Base-by-base conservation (phyloP, 352 stramenopile species). In the Phytophthora fragariae region DNA sequence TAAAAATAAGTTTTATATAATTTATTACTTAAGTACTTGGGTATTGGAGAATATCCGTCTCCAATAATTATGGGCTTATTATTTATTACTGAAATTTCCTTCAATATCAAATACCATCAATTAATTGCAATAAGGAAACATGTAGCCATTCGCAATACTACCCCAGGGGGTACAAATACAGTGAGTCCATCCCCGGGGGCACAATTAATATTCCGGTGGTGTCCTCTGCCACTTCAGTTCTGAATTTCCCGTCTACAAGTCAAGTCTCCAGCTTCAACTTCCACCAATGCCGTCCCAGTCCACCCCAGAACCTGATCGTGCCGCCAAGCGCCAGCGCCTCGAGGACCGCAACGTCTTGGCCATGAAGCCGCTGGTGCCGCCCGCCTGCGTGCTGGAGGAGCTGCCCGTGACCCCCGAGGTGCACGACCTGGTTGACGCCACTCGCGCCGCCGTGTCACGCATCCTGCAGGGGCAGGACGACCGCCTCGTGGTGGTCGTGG, bases 401-500 rank as follows among this genome's bases (percentile, higher is more conserved):
- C 73, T 95, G 27, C 88, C 86, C 1, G 84, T 92, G 11, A 95
- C 84, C 5, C 77, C 82, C 7, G 68, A 85, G 19, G 88, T 94
- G 41, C 84, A 92, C 68, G 79, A 91, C 29, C 90, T 90, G 5
- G 83, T 93, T 53, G 78, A 86, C 37, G 65, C 58, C 31, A 84
- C 84, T 19, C 83, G 85, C 31, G 63, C 83, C 31, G 76, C 75
- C 46, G 79, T 95, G 5, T 86, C 84, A 14, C 70, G 82, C 64
- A 81, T 92, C 21, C 72, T 94, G 65, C 86, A 91, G 68, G 81
- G 82, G 57, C 55, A 83, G 19, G 85, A 94, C 68, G 87, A 94
- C 75, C 85, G 87, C 29, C 72, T 94, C 5, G 85, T 94, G 29
- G 86, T 90, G 37, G 70, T 96, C 35, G 87, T 96, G 15, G 89